Evolutionary conservation across 495 filamentous ascomycete genomes (phyloP).

Genomic region (Pyronema domesticum): DNA sequence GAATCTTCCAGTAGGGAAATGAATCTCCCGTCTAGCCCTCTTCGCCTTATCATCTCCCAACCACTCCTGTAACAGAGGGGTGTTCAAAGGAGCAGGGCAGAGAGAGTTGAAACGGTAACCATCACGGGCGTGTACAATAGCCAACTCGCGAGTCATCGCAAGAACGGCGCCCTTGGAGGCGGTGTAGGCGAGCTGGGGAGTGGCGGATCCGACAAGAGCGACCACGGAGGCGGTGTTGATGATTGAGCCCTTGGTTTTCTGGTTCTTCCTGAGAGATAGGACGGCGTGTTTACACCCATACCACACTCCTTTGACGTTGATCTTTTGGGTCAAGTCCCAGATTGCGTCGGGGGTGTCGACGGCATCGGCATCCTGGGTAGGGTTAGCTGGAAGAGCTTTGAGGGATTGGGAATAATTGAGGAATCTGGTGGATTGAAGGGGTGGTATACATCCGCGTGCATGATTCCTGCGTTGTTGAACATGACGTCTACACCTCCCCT

Average conservation of each 20-base stretch:
- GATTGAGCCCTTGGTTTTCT: slow-evolving; percentile 60
- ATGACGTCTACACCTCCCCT: slow-evolving; percentile 93
- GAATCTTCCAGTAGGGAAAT: slow-evolving; percentile 89
- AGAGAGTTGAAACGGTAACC: slow-evolving; percentile 77
- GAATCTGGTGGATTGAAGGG: neutral
- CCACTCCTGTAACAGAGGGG: slow-evolving; percentile 79
- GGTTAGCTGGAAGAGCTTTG: neutral
- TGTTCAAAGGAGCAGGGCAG: slow-evolving; percentile 85
- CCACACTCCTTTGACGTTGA: slow-evolving; percentile 99
- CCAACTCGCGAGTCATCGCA: slow-evolving; percentile 64
- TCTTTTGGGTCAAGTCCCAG: slow-evolving; percentile 84
- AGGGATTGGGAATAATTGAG: neutral
- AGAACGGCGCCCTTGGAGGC: slow-evolving; percentile 88
- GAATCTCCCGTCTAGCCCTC: slow-evolving; percentile 70
- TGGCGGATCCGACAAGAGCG: slow-evolving; percentile 80
- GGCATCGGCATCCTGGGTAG: slow-evolving; percentile 54
- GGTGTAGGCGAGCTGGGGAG: slow-evolving; percentile 88
- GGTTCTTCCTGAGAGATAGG: slow-evolving; percentile 56
- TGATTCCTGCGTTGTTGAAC: slow-evolving; percentile 98
- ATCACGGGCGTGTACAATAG: slow-evolving; percentile 71
- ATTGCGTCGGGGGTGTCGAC: slow-evolving; percentile 70
- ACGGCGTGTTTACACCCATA: slow-evolving; percentile 89
- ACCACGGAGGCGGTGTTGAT: slow-evolving; percentile 95
- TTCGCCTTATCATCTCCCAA: slow-evolving; percentile 77
- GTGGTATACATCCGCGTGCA: slow-evolving; percentile 47